phyloP scores from a whole-genome alignment of 2,329 filamentous ascomycete species.

The Aspergillus ruber region DNA sequence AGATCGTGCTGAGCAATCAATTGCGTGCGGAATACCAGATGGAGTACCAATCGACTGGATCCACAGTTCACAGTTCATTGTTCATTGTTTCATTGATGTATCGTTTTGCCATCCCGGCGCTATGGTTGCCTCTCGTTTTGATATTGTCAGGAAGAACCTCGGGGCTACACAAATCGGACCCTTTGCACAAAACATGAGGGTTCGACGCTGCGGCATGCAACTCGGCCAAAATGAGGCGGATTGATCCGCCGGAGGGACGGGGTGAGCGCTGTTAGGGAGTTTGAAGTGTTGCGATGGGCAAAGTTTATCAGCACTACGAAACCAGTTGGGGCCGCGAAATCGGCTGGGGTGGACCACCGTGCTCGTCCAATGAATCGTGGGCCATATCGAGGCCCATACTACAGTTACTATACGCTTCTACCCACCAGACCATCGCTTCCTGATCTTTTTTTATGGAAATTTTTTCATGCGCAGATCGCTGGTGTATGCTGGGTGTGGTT shows the following conservation, averaged over 20 bases:
- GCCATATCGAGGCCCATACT: background rate
- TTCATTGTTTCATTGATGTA: too few species aligned
- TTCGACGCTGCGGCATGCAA: background rate
- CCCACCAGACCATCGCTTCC: too few species aligned
- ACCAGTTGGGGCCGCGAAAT: background rate
- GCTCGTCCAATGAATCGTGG: background rate
- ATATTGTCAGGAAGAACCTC: too few species aligned
- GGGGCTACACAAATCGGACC: too few species aligned
- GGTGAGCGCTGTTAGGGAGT: background rate
- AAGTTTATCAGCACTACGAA: background rate
- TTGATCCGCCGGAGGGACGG: background rate
- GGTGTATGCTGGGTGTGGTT: background rate
- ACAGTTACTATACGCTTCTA: background rate
- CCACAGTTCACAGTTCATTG: background rate
- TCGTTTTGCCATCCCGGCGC: too few species aligned
- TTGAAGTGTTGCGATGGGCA: background rate
- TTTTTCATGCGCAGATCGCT: background rate
- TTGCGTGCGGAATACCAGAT: background rate
- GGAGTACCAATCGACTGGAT: background rate
- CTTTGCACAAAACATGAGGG: background rate
- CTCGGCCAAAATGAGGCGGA: background rate
- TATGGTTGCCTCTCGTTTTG: too few species aligned
- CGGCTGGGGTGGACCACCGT: background rate
- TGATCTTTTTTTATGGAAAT: too few species aligned
- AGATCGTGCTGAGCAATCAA: background rate